Conservation (phyloP, 345 rosid species). For the Linum usitatissimum region DNA sequence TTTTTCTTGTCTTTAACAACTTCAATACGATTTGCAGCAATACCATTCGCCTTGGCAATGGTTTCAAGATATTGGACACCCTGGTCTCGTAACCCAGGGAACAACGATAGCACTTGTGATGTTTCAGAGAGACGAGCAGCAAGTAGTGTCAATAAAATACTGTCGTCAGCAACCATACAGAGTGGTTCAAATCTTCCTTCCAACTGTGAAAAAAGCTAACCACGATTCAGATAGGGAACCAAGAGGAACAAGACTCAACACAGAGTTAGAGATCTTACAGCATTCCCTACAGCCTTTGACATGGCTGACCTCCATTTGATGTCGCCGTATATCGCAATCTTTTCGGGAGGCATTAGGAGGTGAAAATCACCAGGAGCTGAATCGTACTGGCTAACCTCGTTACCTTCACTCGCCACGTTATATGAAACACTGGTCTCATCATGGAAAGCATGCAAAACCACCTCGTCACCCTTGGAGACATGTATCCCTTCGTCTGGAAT, state of each 20-base stretch:
- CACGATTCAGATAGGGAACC: background rate
- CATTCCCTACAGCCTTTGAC: conserved; percentile 41
- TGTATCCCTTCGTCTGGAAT: conserved; percentile 44
- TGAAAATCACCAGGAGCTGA: conserved; percentile 31
- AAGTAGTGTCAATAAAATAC: conserved; percentile 51
- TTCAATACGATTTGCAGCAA: conserved; percentile 42
- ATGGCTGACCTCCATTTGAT: conserved; percentile 49
- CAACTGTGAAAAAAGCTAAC: conserved; percentile 43
- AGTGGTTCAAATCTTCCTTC: conserved; percentile 41
- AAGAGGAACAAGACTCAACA: conserved; percentile 3
- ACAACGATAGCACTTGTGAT: conserved; percentile 47
- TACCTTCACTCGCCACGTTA: conserved; percentile 30
- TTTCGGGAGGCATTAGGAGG: conserved; percentile 58
- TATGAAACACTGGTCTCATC: conserved; percentile 51
- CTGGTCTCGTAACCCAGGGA: conserved; percentile 58
- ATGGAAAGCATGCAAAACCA: conserved; percentile 55
- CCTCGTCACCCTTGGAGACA: conserved; percentile 43
- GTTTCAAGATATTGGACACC: conserved; percentile 50
- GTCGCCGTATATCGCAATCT: conserved; percentile 71
- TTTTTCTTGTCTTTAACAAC: conserved; percentile 34
- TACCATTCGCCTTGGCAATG: conserved; percentile 52
- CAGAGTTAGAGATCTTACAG: conserved; percentile 38
- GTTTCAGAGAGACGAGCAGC: conserved; percentile 40
- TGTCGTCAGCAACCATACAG: conserved; percentile 76
- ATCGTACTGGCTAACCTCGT: conserved; percentile 20